Evolutionary conservation across 768 basidiomycete genomes (phyloP), one percentile per base, ranked within the genome.

Genomic region (Neoboletus magnificus): DNA sequence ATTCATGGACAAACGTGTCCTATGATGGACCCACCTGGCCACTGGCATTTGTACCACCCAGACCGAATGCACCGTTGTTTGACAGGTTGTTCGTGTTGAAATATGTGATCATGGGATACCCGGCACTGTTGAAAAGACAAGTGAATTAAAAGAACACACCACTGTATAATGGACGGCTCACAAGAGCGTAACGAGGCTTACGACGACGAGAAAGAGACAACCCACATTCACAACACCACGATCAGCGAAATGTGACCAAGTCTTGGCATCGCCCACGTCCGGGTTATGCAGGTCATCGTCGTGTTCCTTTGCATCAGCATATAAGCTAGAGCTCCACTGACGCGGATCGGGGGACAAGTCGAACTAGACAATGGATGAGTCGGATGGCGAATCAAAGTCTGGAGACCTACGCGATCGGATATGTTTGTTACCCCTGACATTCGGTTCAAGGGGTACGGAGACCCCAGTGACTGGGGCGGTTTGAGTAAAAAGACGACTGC

Each of bases 211-310:
- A 50, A 79, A 56, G 23, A 93, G 74, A 66, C 88, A 92, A 1
- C 90, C 85, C 0, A 90, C 66, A 65, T 94, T 93, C 8, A 79
- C 76, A 48, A 90, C 64, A 37, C 89, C 89, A 72, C 90, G 76
- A 54, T 74, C 65, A 16, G 83, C 82, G 62, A 83, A 77, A 54
- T 79, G 73, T 18, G 76, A 48, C 73, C 71, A 54, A 41, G 60
- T 46, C 72, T 69, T 30, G 65, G 64, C 20, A 70, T 65, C 60
- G 30, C 63, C 64, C 48, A 64, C 60, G 54, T 83, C 77, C 1
- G 89, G 89, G 58, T 89, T 82, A 66, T 91, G 89, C 20, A 91
- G 73, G 44, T 81, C 81, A 66, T 91, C 89, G 66, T 91, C 89
- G 7, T 82, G 67, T 59, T 91, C 89, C 23, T 79, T 73, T 40